Evolutionary conservation across 2,329 filamentous ascomycete genomes (phyloP).

Genomic region (Hirsutella thompsonii): DNA sequence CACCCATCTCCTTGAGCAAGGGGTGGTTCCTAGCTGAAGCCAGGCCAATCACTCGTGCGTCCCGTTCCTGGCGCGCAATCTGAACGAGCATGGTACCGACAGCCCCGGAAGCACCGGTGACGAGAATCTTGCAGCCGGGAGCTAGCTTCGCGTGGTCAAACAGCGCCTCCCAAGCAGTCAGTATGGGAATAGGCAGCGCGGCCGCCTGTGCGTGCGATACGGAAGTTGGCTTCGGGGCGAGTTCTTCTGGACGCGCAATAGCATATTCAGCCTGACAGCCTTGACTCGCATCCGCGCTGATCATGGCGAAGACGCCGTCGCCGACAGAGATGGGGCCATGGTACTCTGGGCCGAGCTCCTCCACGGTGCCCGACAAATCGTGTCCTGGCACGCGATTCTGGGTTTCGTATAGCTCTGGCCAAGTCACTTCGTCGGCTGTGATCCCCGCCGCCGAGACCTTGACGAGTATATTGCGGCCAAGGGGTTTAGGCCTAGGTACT

Average conservation of each 20-base stretch:
- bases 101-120: conserved; percentile 18
- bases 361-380: conserved; percentile 20
- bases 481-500: conserved; percentile 8
- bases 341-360: conserved; percentile 12
- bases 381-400: conserved; percentile 18
- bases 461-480: conserved; percentile 13
- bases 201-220: conserved; percentile 13
- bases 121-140: conserved; percentile 9
- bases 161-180: conserved; percentile 18
- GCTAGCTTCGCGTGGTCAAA: conserved; percentile 8
- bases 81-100: conserved; percentile 17
- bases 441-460: conserved; percentile 18
- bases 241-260: conserved; percentile 5
- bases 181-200: conserved; percentile 16
- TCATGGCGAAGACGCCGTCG: conserved; percentile 16
- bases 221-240: conserved; percentile 9
- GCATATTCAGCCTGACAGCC: conserved; percentile 16
- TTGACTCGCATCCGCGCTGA: conserved; percentile 8
- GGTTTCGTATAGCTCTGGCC: conserved; percentile 18
- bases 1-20: conserved; percentile 10
- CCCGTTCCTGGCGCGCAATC: conserved; percentile 10
- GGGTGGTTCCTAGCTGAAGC: conserved; percentile 11
- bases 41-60: conserved; percentile 14
- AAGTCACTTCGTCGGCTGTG: conserved; percentile 20
- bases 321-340: conserved; percentile 6